phyloP scores from a whole-genome alignment of 2,329 filamentous ascomycete species.

The Setomelanomma holmii region DNA sequence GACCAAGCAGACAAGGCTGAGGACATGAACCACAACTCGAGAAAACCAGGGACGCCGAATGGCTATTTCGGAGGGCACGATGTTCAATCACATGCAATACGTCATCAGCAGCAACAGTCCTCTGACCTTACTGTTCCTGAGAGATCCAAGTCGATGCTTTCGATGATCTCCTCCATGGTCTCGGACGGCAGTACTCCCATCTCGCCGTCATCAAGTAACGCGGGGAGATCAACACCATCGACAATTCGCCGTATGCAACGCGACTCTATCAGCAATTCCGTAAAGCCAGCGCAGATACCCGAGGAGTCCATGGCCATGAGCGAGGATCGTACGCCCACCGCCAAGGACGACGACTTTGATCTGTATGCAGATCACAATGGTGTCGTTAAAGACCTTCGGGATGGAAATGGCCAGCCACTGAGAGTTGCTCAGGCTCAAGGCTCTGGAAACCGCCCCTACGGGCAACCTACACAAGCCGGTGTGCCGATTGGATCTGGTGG shows the following conservation, averaged over 20 bases:
- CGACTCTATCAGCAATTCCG: conserved; percentile 25
- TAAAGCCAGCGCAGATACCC: conserved; percentile 29
- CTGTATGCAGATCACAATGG: conserved; percentile 48
- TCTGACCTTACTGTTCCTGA: conserved; percentile 28
- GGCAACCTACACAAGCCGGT: conserved; percentile 4
- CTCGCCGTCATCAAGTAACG: conserved; percentile 37
- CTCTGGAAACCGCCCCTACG: conserved; percentile 8
- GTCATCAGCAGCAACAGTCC: conserved; percentile 21
- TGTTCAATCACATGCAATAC: conserved; percentile 11
- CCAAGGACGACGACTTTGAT: conserved; percentile 40
- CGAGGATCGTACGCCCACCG: conserved; percentile 20
- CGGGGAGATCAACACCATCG: conserved; percentile 39
- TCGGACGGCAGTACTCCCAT: conserved; percentile 37
- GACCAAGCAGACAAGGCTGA: conserved; percentile 25
- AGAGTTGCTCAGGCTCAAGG: conserved; percentile 23
- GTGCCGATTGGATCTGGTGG: conserved; percentile 7
- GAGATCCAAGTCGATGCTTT: conserved; percentile 45
- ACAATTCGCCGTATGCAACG: conserved; percentile 35
- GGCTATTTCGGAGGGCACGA: conserved; percentile 18
- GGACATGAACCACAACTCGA: conserved; percentile 13
- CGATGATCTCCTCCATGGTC: conserved; percentile 46
- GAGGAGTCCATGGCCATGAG: conserved; percentile 28
- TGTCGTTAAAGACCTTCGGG: conserved; percentile 43
- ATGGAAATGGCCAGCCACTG: conserved; percentile 38
- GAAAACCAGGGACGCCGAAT: conserved; percentile 15